Conservation (phyloP, 2,329 filamentous ascomycete species). For the Raffaelea albimanens region DNA sequence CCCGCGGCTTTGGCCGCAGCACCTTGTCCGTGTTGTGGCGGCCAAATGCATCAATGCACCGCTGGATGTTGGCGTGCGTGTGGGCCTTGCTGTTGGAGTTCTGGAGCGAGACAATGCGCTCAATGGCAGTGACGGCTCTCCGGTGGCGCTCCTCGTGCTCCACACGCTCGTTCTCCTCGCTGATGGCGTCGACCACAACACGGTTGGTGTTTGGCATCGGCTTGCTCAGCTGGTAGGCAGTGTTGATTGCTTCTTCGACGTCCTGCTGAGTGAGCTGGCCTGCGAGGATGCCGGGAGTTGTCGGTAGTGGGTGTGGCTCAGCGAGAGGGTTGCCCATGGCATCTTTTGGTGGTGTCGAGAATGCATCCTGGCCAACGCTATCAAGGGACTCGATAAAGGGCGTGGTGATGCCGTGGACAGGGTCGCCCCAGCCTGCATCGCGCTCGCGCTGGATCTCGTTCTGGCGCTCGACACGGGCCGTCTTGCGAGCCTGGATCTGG, state of each 20-base stretch:
- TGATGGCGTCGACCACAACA: slow-evolving; percentile 29
- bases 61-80: slow-evolving; percentile 70
- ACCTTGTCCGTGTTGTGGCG: slow-evolving; percentile 75
- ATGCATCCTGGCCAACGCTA: slow-evolving; percentile 41
- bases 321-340: slow-evolving; percentile 30
- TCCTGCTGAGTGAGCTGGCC: slow-evolving; percentile 63
- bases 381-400: slow-evolving; percentile 79
- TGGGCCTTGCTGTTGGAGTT: slow-evolving; percentile 73
- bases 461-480: slow-evolving; percentile 70
- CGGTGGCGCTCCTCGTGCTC: slow-evolving; percentile 48
- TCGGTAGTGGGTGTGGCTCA: slow-evolving; percentile 33
- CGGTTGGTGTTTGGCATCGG: slow-evolving; percentile 32
- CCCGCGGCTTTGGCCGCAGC: slow-evolving; percentile 53
- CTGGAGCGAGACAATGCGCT: slow-evolving; percentile 66
- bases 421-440: slow-evolving; percentile 59
- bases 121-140: slow-evolving; percentile 65
- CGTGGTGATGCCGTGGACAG: slow-evolving; percentile 68
- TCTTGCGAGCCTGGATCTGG: slow-evolving; percentile 74
- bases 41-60: slow-evolving; percentile 81
- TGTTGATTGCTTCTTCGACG: slow-evolving; percentile 54
- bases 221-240: slow-evolving; percentile 59
- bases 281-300: slow-evolving; percentile 54
- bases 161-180: slow-evolving; percentile 24
- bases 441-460: slow-evolving; percentile 58
- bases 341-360: slow-evolving; percentile 24